Evolutionary conservation across 2,329 filamentous ascomycete genomes (phyloP), one percentile per base, ranked within the genome.

Genomic region (Xylariaceae sp.): DNA sequence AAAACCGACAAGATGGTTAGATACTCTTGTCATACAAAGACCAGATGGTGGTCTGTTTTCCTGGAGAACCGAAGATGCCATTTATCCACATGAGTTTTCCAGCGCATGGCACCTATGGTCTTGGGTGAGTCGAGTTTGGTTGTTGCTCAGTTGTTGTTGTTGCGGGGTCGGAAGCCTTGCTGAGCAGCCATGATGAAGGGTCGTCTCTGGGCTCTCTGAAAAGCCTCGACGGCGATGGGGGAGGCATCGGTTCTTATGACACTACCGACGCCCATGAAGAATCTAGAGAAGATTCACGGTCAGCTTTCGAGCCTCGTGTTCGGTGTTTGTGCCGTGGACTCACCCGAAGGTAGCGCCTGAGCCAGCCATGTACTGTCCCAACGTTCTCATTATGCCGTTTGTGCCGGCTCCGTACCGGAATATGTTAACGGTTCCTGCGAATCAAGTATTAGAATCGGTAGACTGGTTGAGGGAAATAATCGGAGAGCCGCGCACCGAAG

Each of bases 191-290:
- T 76, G 56, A 95, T 82, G 62, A 92, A 83, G 19, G 91, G 89
- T 55, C 82, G 81, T 62, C 86, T 78, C 59, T 86, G 83, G 44
- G 88, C 84, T 67, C 82, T 82, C 59, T 83, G 80, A 73, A 92
- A 96, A 50, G 88, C 82, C 66, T 90, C 82, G 59, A 83, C 78
- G 51, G 86, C 76, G 62, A 88, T 85, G 35, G 87, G 84, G 39
- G 89, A 89, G 57, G 89, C 84, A 62, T 99, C 94, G 52, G 90
- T 91, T 66, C 94, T 87, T 64, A 99, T 96, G 40, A 95, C 91
- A 62, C 90, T 96, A 60, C 94, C 94, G 61, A 99, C 96, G 50
- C 89, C 92, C 94, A 99, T 99, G 80, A 99, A 99, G 75, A 97
- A 96, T 19, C 82, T 85, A 11, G 2, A 35, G 50, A 14, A 38